These are phyloP conservation scores for Anaeromyces robustus DNA, from an alignment of 192 early-diverging fungal genomes.

Conservation along the genomic window DNA sequence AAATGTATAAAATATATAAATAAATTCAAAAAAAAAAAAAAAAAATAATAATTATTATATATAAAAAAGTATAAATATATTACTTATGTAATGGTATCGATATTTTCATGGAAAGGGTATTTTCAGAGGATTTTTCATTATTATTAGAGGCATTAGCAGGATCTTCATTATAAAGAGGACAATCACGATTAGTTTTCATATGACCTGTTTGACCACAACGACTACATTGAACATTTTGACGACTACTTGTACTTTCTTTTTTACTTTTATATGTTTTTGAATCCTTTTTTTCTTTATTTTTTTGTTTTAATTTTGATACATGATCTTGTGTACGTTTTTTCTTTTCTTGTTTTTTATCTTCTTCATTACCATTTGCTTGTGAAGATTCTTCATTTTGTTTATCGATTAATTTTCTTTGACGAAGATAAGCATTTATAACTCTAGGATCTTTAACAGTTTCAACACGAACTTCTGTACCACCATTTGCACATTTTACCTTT, in stretches of 20 bases:
- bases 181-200: constrained; percentile 76
- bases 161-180: constrained; percentile 17
- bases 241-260: not conserved
- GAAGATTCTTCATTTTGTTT: constrained; percentile 14
- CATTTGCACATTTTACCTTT: not conserved
- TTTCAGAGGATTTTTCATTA: not conserved
- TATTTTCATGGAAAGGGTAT: not conserved
- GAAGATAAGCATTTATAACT: constrained; percentile 80
- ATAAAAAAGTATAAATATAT: not conserved
- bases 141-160: too few species aligned
- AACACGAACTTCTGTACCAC: constrained; percentile 5
- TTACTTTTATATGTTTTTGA: constrained; percentile 47
- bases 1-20: too few species aligned
- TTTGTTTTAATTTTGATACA: constrained; percentile 43
- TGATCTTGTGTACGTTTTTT: constrained; percentile 34
- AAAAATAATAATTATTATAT: too few species aligned
- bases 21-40: too few species aligned
- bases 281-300: constrained; percentile 47
- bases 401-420: constrained; percentile 70
- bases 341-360: constrained; percentile 14
- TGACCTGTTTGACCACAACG: constrained; percentile 70
- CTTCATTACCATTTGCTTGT: not conserved
- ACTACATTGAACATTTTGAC: constrained; percentile 47
- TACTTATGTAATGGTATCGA: not conserved
- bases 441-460: constrained; percentile 66